These are phyloP conservation scores for Forsythia suspensa DNA, from an alignment of 257 asterid genomes.

Conservation along the genomic window DNA sequence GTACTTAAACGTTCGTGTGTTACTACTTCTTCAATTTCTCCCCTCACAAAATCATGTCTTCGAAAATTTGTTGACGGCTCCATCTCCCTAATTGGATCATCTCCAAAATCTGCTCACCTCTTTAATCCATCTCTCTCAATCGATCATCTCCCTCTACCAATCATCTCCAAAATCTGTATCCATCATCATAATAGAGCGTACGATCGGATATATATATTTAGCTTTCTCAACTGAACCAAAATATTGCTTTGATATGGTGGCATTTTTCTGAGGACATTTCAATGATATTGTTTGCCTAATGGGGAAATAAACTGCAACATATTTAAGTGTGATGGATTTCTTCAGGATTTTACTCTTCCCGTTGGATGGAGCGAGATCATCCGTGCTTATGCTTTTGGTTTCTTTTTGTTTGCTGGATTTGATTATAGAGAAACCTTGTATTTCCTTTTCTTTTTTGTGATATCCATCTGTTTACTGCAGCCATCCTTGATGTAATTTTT, in stretches of 20 bases:
- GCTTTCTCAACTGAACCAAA: background rate
- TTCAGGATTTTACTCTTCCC: background rate
- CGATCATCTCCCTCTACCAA: too few species aligned
- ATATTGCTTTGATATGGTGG: background rate
- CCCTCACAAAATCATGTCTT: too few species aligned
- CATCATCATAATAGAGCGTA: too few species aligned
- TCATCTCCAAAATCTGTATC: too few species aligned
- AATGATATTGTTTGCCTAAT: constrained; percentile 2
- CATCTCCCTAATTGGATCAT: too few species aligned
- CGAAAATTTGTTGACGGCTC: too few species aligned
- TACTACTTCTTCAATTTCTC: too few species aligned
- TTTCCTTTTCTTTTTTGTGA: constrained; percentile 21
- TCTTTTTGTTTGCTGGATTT: background rate
- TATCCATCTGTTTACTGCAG: constrained; percentile 43
- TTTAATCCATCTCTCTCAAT: too few species aligned
- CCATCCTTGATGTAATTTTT: constrained; percentile 82
- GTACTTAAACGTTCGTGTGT: too few species aligned
- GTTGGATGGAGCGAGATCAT: constrained; percentile 12
- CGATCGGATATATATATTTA: too few species aligned
- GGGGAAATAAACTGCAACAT: background rate
- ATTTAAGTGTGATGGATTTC: constrained; percentile 11
- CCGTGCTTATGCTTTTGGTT: constrained; percentile 5
- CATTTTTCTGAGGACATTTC: constrained; percentile 9
- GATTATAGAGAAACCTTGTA: background rate
- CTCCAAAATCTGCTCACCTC: too few species aligned